Percentiles rank a stretch among this genome's conserved stretches.
These are phyloP conservation scores for Graphium sp. DNA, from an alignment of 2,329 filamentous ascomycete genomes.

Conservation along the genomic window DNA sequence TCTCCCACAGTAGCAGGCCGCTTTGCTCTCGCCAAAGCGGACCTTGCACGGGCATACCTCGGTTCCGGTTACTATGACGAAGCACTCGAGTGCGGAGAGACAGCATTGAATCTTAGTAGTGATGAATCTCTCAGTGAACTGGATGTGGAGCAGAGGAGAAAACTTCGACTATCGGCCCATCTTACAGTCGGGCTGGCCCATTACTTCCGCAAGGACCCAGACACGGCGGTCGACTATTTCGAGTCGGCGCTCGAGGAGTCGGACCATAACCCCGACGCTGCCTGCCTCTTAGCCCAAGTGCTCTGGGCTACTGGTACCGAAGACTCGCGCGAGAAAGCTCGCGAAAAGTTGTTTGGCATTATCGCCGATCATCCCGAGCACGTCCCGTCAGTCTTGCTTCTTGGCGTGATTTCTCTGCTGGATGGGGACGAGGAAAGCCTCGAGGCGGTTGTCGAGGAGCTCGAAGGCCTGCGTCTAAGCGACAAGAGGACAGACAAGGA, in stretches of 20 bases:
- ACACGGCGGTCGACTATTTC: slow-evolving; percentile 63
- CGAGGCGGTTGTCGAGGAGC: slow-evolving; percentile 64
- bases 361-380: slow-evolving; percentile 62
- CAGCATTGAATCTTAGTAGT: slow-evolving; percentile 60
- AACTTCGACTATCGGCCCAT: slow-evolving; percentile 66
- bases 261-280: slow-evolving; percentile 59
- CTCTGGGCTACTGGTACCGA: slow-evolving; percentile 79
- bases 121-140: slow-evolving; percentile 55
- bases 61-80: slow-evolving; percentile 46
- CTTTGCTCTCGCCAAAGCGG: slow-evolving; percentile 72
- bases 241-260: slow-evolving; percentile 65
- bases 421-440: slow-evolving; percentile 66
- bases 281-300: slow-evolving; percentile 78
- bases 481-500: slow-evolving; percentile 46
- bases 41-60: slow-evolving; percentile 72
- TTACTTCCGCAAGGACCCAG: slow-evolving; percentile 51
- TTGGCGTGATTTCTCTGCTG: slow-evolving; percentile 71
- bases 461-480: slow-evolving; percentile 54
- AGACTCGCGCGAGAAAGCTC: slow-evolving; percentile 57
- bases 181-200: slow-evolving; percentile 72
- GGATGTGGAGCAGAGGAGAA: slow-evolving; percentile 44
- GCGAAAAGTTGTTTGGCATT: slow-evolving; percentile 63
- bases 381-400: slow-evolving; percentile 60
- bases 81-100: slow-evolving; percentile 66
- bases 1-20: slow-evolving; percentile 54